Evolutionary conservation across 2,329 filamentous ascomycete species (phyloP).

Genomic region (Fusarium brachygibbosum): DNA sequence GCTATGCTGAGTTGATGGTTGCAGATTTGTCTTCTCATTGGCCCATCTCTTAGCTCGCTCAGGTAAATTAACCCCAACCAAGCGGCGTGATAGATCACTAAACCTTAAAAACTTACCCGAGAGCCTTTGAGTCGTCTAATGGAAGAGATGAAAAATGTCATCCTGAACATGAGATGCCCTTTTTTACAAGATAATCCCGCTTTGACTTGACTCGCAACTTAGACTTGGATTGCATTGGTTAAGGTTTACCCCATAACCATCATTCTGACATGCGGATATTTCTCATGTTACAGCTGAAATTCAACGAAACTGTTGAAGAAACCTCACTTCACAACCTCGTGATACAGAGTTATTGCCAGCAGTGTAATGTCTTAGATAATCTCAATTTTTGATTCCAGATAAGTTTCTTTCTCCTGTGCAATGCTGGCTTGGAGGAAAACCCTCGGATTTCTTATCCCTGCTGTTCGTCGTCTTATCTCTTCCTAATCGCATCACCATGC

Average conservation of each 20-base stretch:
- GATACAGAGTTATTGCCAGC: no score
- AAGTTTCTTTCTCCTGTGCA: not conserved
- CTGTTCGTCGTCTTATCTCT: not conserved
- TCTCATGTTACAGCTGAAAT: no score
- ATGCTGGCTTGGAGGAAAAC: no score
- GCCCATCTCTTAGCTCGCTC: not conserved
- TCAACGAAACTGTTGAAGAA: no score
- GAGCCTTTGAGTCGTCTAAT: not conserved
- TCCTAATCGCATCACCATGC: not conserved
- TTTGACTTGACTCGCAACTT: no score
- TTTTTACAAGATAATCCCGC: not conserved
- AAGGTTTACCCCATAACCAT: no score
- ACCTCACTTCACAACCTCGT: no score
- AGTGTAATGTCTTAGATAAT: not conserved
- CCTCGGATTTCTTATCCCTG: not conserved
- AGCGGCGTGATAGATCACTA: not conserved
- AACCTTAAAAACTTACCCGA: not conserved
- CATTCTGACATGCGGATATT: no score
- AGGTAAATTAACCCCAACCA: not conserved
- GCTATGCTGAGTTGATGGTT: not conserved
- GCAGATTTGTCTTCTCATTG: not conserved
- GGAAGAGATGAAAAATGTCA: not conserved
- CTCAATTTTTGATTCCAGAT: not conserved
- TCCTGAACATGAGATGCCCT: not conserved
- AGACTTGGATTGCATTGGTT: no score